Evolutionary conservation across 192 early-diverging fungal species (phyloP).

Genomic region (Pilobolus umbonatus): DNA sequence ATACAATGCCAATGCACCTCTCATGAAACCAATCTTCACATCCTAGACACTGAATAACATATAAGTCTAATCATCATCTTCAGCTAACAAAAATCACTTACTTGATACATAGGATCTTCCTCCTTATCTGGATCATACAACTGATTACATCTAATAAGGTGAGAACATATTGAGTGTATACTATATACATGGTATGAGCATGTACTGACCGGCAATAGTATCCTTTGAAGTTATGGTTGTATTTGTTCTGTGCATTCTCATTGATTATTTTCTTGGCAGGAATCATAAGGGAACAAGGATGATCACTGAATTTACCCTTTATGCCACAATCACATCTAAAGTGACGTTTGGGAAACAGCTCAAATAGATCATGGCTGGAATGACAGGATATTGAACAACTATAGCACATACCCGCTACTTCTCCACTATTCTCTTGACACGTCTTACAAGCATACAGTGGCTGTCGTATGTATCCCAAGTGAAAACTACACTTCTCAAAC

Average conservation of each 20-base stretch:
- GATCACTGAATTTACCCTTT: conserved; percentile 31
- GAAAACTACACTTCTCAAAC: conserved; percentile 72
- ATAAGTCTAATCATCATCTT: background rate
- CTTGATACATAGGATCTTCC: conserved; percentile 64
- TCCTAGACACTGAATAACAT: conserved; percentile 62
- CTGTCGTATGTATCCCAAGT: conserved; percentile 73
- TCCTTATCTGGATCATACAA: conserved; percentile 73
- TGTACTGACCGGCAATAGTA: conserved; percentile 67
- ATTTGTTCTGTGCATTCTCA: conserved; percentile 65
- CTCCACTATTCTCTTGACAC: conserved; percentile 42
- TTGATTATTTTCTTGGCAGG: conserved; percentile 28
- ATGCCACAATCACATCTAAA: conserved; percentile 94
- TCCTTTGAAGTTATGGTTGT: conserved; percentile 82
- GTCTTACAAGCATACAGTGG: conserved; percentile 78
- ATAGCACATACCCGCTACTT: conserved; percentile 64
- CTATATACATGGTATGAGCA: background rate
- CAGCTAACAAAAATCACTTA: conserved; percentile 7
- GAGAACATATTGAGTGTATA: conserved; percentile 65
- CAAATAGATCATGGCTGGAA: conserved; percentile 72
- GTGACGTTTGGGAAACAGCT: conserved; percentile 77
- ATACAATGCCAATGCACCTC: conserved; percentile 59
- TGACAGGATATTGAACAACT: conserved; percentile 78
- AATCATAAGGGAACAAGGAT: conserved; percentile 36
- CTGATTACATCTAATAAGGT: conserved; percentile 64
- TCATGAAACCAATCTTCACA: conserved; percentile 89